Evolutionary conservation across 371 early-diverging fungal genomes (phyloP), one percentile per base, ranked within the genome.

Genomic region (Mucor velutinosus): DNA sequence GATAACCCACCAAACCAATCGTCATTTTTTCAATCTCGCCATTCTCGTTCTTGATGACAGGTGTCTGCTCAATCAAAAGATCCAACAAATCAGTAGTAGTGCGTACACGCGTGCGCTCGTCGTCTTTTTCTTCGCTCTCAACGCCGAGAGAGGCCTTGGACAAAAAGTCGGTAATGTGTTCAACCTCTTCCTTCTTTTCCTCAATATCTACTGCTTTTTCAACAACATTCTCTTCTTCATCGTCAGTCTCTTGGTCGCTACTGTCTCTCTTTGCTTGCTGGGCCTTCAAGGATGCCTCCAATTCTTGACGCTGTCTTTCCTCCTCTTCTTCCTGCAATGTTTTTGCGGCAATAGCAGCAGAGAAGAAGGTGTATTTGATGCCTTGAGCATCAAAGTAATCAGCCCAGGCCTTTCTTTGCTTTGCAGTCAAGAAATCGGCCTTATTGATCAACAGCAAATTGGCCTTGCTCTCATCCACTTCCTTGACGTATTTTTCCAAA

Each of bases 1-100:
- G 99, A 80, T 99, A 99, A 27, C 99, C 99, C 41, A 99, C 96
- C 63, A 99, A 88, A 72, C 99, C 99, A 79, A 99, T 93, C 12
- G 88, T 93, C 62, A 91, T 79, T 81, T 81, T 88, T 39, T 76
- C 75, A 14, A 83, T 81, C 65, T 76, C 72, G 41, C 57, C 70
- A 55, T 69, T 63, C 41, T 67, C 69, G 39, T 71, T 55, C 49
- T 69, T 68, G 8, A 35, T 29, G 45, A 69, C 60, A 29, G 82
- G 80, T 35, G 80, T 76, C 58, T 82, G 76, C 30, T 60, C 76
- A 62, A 82, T 79, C 43, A 86, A 64, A 27, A 81, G 60, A 45
- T 82, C 83, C 3, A 83, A 72, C 35, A 86, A 56, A 68, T 83
- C 77, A 1, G 76, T 75, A 4, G 83, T 81, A 6, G 86, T 80